Percentiles rank a stretch among this genome's conserved stretches.
These are phyloP conservation scores for Echium plantagineum DNA, from an alignment of 257 asterid species.

Conservation along the genomic window DNA sequence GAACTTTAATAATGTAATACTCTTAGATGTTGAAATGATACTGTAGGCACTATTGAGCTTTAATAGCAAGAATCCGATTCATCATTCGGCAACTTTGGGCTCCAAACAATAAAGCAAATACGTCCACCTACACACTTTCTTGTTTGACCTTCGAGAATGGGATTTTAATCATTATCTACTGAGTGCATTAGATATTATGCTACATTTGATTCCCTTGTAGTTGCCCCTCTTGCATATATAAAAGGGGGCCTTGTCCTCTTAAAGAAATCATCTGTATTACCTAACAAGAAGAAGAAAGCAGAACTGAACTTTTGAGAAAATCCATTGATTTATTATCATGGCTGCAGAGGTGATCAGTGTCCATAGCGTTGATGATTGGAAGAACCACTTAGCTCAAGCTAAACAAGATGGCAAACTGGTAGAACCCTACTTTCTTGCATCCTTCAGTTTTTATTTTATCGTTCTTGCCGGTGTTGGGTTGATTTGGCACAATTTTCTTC, in stretches of 20 bases:
- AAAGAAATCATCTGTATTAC: no score
- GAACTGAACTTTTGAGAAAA: neutral
- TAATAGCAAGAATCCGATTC: no score
- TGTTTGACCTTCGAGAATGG: neutral
- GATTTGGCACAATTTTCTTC: neutral
- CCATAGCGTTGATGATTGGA: conserved; percentile 53
- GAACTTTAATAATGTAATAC: no score
- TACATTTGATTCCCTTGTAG: neutral
- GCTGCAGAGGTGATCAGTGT: conserved; percentile 54
- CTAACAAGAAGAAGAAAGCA: neutral
- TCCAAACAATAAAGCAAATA: no score
- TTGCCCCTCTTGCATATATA: no score
- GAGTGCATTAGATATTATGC: neutral
- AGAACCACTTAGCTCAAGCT: conserved; percentile 26
- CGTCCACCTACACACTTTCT: neutral
- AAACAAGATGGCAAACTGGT: conserved; percentile 47
- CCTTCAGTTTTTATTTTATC: neutral
- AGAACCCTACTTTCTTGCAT: neutral
- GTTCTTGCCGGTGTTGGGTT: neutral
- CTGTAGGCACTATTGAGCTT: no score
- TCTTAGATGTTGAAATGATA: no score
- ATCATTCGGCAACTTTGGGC: neutral
- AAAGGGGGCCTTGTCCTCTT: neutral
- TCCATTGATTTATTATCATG: neutral
- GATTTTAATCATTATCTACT: neutral